Conservation (phyloP, 2,329 filamentous ascomycete genomes). For the Epichloe gansuensis region DNA sequence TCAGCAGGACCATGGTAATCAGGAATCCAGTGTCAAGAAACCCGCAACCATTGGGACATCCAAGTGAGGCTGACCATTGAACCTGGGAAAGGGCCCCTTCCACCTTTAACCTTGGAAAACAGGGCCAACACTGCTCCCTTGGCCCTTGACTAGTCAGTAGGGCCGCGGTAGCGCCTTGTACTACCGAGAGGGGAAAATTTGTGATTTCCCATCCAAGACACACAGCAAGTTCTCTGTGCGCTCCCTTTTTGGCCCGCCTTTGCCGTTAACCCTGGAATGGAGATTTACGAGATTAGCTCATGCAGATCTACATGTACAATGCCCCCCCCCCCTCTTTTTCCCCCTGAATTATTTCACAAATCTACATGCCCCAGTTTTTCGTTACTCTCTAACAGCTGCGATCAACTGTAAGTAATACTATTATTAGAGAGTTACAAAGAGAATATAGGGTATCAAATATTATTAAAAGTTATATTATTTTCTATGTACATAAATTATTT, state of each 20-base stretch:
- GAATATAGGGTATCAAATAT: too few species aligned
- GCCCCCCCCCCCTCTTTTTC: too few species aligned
- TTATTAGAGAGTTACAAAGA: too few species aligned
- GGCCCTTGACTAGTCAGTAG: background rate
- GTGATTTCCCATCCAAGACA: background rate
- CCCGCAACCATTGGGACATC: background rate
- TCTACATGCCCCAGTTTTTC: too few species aligned
- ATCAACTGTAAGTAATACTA: too few species aligned
- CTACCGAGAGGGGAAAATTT: background rate
- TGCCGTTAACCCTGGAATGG: background rate
- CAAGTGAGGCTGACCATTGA: background rate
- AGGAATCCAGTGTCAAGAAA: background rate
- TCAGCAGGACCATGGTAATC: slow-evolving; percentile 7
- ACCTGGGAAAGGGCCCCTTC: background rate
- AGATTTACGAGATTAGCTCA: too few species aligned
- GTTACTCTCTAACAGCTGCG: too few species aligned
- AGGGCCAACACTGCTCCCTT: background rate
- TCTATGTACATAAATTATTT: too few species aligned
- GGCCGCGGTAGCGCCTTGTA: background rate
- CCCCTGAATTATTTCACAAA: too few species aligned
- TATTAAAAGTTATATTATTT: too few species aligned
- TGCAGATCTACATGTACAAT: background rate
- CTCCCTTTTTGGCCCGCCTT: background rate
- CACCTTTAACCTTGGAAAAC: background rate
- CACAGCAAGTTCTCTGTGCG: background rate